Evolutionary conservation across 257 asterid species (phyloP), one percentile per base, ranked within the genome.

Genomic region (Przewalskia tangutica): DNA sequence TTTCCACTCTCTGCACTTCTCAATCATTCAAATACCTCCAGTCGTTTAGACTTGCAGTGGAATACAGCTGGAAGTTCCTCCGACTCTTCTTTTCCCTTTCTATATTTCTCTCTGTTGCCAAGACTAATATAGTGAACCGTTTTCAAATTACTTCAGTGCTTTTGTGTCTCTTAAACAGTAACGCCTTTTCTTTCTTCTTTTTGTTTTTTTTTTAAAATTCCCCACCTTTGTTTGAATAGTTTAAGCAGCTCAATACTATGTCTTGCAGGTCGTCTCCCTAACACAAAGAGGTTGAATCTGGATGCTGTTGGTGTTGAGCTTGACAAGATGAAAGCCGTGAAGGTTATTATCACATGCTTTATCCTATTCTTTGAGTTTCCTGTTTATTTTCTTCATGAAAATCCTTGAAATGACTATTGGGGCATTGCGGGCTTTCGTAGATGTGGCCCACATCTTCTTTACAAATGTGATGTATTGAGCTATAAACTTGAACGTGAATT

Each of bases 271-370:
- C 92, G 98, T 84, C 88, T 85, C 62, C 98, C 98, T n/a, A 95
- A 95, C 88, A 83, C 98, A 32, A 95, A 91, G 86, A 88, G 98
- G 86, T 85, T 95, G 83, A 95, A 95, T 88, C 94, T 95, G 88
- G 94, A 89, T 85, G 86, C 97, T 58, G 97, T 89, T 23, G 98
- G 97, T 42, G 93, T 95, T 68, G 90, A 93, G 86, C 93, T 92
- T 84, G 98, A 93, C 80, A 86, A 81, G 77, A 63, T 73, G 79
- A 90, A 95, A 86, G 98, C 98, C 36, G 82, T 95, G 54, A 92
- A 93, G 98, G 98, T 92, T 80, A 55, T 55, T 84, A 83, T 81
- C 83, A 68, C 67, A 54, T 77, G 60, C 82, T 63, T n/a, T 66
- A 78, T 20, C 81, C 18, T 66, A 23, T 58, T 81, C 32, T 27